Base-by-base conservation (phyloP, 495 filamentous ascomycete genomes). In the Xylaria acuta region DNA sequence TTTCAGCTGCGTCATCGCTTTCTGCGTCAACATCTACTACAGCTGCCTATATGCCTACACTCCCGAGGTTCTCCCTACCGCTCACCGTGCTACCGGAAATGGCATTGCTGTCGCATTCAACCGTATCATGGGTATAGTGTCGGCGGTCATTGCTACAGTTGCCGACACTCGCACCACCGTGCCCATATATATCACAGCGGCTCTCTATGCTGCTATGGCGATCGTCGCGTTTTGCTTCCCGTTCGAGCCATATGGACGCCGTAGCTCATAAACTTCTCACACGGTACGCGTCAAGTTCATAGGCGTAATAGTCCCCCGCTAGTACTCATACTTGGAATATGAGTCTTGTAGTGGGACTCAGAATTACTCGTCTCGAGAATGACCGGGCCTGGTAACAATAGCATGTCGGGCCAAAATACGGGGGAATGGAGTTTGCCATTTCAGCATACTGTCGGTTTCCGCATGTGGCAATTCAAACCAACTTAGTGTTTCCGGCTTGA, bases 21-120 rank as follows among this genome's bases (percentile, higher is more conserved):
- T 92, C 78, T 90, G 85, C 60, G 77, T 92, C 64, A 92, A 92
- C 62, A 88, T 92, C 45, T 93, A 92, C 78, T 93, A 92, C 73
- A 90, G 89, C n/a, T 90, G 86, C 0, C 82, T 93, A 20, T 94
- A 93, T 71, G 91, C 91, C 25, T 87, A 88, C 69, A 88, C 86
- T 0, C 85, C 86, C 2, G 86, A 87, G 68, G 88, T 90, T 6
- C 79, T 93, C 3, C 90, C 91, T 4, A 90, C 88, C 49, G 90
- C 90, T 4, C 91, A 93, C 77, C 84, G 91, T 20, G 90, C 89
- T 2, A 92, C 91, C 2, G 90, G 91, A 27, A 92, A 92, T 73
- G 91, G 91, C 14, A 84, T 94, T 62, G 87, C 89, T 6, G 91
- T 93, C 30, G 90, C 85, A 0, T 86, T 88, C 38, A 93, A 93